These are phyloP conservation scores for Myxozyma monticola DNA, from an alignment of 805 yeast species.

Conservation along the genomic window DNA sequence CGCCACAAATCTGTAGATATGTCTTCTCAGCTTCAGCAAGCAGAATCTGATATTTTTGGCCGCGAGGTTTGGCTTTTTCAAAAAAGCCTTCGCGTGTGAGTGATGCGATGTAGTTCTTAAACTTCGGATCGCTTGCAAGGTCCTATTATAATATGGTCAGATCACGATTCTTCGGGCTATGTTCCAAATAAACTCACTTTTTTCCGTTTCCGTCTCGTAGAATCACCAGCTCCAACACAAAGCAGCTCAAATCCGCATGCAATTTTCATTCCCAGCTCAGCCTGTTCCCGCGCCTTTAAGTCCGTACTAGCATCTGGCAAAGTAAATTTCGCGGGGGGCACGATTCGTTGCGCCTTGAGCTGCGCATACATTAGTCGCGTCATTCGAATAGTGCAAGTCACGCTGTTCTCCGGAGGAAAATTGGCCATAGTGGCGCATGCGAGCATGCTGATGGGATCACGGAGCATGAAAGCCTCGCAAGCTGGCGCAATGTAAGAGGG, in stretches of 20 bases:
- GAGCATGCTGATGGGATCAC: conserved; percentile 26
- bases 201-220: conserved; percentile 3
- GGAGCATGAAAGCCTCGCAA: conserved; percentile 28
- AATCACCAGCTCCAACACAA: conserved; percentile 20
- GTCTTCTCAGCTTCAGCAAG: conserved; percentile 22
- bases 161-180: no score
- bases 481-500: conserved; percentile 33
- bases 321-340: conserved; percentile 20
- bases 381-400: conserved; percentile 28
- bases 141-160: conserved; percentile 5
- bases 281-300: conserved; percentile 6
- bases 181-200: background rate
- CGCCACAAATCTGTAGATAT: conserved; percentile 14
- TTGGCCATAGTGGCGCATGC: conserved; percentile 24
- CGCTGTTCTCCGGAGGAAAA: conserved; percentile 31
- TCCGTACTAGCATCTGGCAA: conserved; percentile 9
- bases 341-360: conserved; percentile 27
- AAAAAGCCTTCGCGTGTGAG: conserved; percentile 29
- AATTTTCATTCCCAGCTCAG: conserved; percentile 33
- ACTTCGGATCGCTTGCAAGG: conserved; percentile 16
- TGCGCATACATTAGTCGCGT: conserved; percentile 34
- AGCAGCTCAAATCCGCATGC: conserved; percentile 34
- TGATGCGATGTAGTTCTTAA: conserved; percentile 7
- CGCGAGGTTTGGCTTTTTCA: conserved; percentile 17
- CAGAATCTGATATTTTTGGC: conserved; percentile 17